Conservation (phyloP, 768 basidiomycete genomes). For the Filobasidium floriforme region DNA sequence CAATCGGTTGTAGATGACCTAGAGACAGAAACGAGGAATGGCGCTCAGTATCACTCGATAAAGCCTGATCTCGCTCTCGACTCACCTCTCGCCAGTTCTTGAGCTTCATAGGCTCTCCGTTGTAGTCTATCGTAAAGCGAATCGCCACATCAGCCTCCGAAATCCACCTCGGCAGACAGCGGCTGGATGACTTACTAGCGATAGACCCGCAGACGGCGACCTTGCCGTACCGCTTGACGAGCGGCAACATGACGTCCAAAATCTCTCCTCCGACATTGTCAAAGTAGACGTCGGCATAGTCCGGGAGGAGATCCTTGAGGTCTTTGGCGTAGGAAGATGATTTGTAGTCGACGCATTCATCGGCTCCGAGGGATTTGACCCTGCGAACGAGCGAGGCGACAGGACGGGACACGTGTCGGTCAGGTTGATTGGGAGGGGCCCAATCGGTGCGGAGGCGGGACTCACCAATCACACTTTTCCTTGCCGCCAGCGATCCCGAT, state of each 20-base stretch:
- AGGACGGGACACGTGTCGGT: too few species aligned
- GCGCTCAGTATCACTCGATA: too few species aligned
- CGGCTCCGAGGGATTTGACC: constrained; percentile 42
- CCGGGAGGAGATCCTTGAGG: constrained; percentile 25
- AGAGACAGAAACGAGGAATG: too few species aligned
- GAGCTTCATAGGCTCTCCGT: background rate
- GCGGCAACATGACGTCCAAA: constrained; percentile 24
- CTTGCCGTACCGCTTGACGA: constrained; percentile 23
- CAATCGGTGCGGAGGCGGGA: background rate
- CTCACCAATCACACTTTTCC: constrained; percentile 39
- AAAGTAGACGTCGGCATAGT: constrained; percentile 27
- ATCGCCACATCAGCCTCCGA: background rate
- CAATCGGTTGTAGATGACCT: background rate
- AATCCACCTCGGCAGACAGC: background rate
- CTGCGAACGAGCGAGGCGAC: background rate
- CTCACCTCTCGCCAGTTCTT: background rate
- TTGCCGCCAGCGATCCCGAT: constrained; percentile 41
- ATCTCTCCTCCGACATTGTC: constrained; percentile 35
- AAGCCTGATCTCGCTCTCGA: too few species aligned
- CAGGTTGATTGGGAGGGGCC: background rate
- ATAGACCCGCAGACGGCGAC: constrained; percentile 29
- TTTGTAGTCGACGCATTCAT: constrained; percentile 44
- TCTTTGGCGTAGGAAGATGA: constrained; percentile 24
- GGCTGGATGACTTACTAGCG: constrained; percentile 18
- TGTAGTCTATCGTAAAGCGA: background rate